Base-by-base conservation (phyloP, 2,329 filamentous ascomycete genomes). In the Colletotrichum kahawae region DNA sequence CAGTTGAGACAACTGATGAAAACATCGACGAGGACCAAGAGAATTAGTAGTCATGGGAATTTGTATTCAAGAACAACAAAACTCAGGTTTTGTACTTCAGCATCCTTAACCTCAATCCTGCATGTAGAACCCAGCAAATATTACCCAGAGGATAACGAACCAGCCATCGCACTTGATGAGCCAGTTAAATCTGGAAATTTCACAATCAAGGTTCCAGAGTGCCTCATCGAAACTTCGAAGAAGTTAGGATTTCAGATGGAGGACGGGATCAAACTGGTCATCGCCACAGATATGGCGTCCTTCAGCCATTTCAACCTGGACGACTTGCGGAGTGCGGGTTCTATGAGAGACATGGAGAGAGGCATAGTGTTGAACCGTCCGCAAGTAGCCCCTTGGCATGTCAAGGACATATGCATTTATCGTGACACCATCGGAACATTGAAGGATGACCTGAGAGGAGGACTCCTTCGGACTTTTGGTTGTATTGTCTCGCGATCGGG, bases 351-450 rank as follows among this genome's bases (percentile, higher is more conserved):
- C n/a, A 18, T 5, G 18, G 3, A n/a, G 18, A 48, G 18, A 0
- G 4, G n/a, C 18, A n/a, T 4, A 7, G 12, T 48, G 38, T n/a
- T n/a, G 1, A 5, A n/a, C 3, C 18, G 38, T n/a, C 18, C 1
- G 9, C 18, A 7, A 48, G 18, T 18, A 13, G 6, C 43, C 12
- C 9, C 12, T 48, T 48, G 5, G 0, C 9, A 21, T 48, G 43
- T 7, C 43, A 5, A 4, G 18, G 18, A 2, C 43, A 48, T 6
- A 48, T 9, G 24, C 24, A 27, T 27, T 12, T 48, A 12, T 21
- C 18, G 18, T 21, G n/a, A 21, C 18, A 7, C 10, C 43, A 48
- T 48, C 43, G 43, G 9, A 48, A 13, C 10, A 48, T 48, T 48
- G 18, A 48, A 48, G 43, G 9, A 48, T 12, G 18, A 18, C 43